Conservation (phyloP, 371 early-diverging fungal genomes). For the Dichotomocladium elegans region DNA sequence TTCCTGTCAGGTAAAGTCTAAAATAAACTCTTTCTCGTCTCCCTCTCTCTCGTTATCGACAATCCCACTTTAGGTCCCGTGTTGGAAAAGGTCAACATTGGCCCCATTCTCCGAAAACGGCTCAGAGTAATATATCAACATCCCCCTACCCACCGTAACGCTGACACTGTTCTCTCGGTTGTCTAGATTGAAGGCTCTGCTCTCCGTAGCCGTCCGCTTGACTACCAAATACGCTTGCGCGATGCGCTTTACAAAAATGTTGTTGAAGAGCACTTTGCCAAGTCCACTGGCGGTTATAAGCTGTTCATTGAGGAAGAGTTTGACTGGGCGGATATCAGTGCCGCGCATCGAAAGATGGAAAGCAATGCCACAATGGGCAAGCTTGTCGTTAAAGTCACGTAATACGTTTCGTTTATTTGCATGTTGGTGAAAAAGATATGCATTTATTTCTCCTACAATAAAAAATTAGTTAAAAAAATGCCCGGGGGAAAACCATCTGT, state of each 20-base stretch:
- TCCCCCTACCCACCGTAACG: background rate
- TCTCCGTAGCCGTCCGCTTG: slow-evolving; percentile 59
- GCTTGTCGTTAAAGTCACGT: slow-evolving; percentile 40
- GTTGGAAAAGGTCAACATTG: slow-evolving; percentile 49
- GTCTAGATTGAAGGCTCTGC: slow-evolving; percentile 66
- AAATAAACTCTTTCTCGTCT: background rate
- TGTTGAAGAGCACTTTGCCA: slow-evolving; percentile 34
- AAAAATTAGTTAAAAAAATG: background rate
- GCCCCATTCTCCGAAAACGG: slow-evolving; percentile 59
- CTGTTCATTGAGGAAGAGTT: slow-evolving; percentile 58
- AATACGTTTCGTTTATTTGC: background rate
- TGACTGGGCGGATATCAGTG: slow-evolving; percentile 61
- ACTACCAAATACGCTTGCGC: slow-evolving; percentile 57
- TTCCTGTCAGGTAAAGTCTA: slow-evolving; percentile 50
- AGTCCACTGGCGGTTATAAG: slow-evolving; percentile 36
- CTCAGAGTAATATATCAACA: slow-evolving; percentile 36
- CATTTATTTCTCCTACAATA: slow-evolving; percentile 22
- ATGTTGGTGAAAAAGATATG: background rate
- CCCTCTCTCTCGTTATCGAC: background rate
- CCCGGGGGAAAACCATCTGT: slow-evolving; percentile 1
- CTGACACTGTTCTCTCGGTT: background rate
- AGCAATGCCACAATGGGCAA: slow-evolving; percentile 60
- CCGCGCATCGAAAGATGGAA: slow-evolving; percentile 68
- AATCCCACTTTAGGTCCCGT: slow-evolving; percentile 22
- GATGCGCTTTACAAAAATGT: slow-evolving; percentile 47